Base-by-base conservation (phyloP, 257 asterid genomes). In the Leonotis leonurus region DNA sequence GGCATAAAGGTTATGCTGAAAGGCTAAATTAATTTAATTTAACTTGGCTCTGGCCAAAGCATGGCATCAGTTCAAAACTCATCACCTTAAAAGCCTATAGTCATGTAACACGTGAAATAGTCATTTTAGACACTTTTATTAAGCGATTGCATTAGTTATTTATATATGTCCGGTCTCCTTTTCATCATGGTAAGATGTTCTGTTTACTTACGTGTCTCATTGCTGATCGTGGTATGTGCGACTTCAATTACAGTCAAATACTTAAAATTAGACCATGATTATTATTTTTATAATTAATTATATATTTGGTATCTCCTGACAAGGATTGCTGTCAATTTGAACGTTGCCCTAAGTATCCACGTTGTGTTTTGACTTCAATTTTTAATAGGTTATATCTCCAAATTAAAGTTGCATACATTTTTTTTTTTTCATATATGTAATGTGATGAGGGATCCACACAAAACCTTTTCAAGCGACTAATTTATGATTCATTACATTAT, bases 111-210 rank as follows among this genome's bases (percentile, higher is more conserved):
- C 75, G 67, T 56, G 55, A 63, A 56, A 70, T 8, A 55, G 33
- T 70, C 30, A 55, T 56, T 45, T 46, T 45, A 39, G 51, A 16
- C 55, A 44, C 21, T 56, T 32, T 72, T 55, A 64, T 64, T 62
- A 12, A 41, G 33, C 43, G 59, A 56, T 36, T 63, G 36, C 48
- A 25, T 48, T 14, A 56, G 33, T 33, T 35, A 66, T 20, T n/a
- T n/a, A n/a, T n/a, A n/a, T n/a, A 35, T 40, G 54, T 72, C 63
- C 65, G 72, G 59, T 20, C 30, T 41, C 53, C 51, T 69, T 69
- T 52, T 52, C 43, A 83, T 80, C 85, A 17, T 62, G 85, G 72
- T 64, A 72, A 75, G 64, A 51, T 8, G 46, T 65, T 60, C 54
- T 20, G 2, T 1, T 17, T 24, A 48, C 48, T 25, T 16, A 81